These are phyloP conservation scores for Candida neerlandica DNA, from an alignment of 1,139 yeast species.

Conservation along the genomic window DNA sequence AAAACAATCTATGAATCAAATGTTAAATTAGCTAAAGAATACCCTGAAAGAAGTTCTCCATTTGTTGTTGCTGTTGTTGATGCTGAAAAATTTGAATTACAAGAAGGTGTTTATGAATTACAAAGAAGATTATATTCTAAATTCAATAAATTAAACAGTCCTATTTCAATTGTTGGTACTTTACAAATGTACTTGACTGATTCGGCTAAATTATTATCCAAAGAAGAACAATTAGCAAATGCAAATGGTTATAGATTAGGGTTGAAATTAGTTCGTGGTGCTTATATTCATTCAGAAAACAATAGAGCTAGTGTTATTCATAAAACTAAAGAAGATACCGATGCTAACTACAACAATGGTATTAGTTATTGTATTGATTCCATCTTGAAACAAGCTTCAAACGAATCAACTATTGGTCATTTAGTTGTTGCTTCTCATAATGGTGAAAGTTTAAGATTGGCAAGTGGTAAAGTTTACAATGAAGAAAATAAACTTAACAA, in stretches of 20 bases:
- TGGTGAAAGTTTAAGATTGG: slow-evolving; percentile 71
- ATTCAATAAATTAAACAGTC: slow-evolving; percentile 63
- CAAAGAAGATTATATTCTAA: slow-evolving; percentile 80
- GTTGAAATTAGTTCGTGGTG: slow-evolving; percentile 94
- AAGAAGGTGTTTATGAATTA: slow-evolving; percentile 87
- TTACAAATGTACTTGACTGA: slow-evolving; percentile 89
- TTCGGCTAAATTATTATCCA: slow-evolving; percentile 60
- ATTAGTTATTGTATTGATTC: slow-evolving; percentile 65
- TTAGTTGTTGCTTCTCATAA: slow-evolving; percentile 94
- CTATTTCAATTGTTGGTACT: slow-evolving; percentile 82
- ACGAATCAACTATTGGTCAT: slow-evolving; percentile 69
- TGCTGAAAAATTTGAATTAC: slow-evolving; percentile 88
- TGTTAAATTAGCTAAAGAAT: slow-evolving; percentile 45
- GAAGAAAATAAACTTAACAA: slow-evolving; percentile 25
- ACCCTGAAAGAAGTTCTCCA: slow-evolving; percentile 74
- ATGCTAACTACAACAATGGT: slow-evolving; percentile 72
- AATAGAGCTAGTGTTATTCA: slow-evolving; percentile 69
- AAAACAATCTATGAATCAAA: slow-evolving; percentile 61
- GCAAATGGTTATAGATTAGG: slow-evolving; percentile 73
- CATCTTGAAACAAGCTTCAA: slow-evolving; percentile 44
- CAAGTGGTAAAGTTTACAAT: slow-evolving; percentile 55
- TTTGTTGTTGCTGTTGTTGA: slow-evolving; percentile 87
- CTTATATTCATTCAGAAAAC: slow-evolving; percentile 89
- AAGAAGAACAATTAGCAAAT: slow-evolving; percentile 68
- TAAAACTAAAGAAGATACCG: slow-evolving; percentile 76